Evolutionary conservation across 768 basidiomycete genomes (phyloP), one percentile per base, ranked within the genome.

Genomic region (Cystoderma amianthinum): DNA sequence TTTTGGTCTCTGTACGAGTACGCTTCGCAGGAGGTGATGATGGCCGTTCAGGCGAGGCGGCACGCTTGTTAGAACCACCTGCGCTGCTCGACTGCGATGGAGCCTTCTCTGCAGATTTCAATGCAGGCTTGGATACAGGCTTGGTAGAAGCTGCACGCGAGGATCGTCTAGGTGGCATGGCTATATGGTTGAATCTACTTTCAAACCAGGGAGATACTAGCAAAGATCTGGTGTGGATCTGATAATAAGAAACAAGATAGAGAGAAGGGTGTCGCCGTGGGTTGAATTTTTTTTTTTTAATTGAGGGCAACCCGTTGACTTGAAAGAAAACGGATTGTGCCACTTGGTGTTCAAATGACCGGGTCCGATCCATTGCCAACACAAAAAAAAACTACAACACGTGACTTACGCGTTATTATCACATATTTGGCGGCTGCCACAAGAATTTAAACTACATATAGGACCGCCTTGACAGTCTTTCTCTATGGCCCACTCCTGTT

Each of bases 21-120:
- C 78, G 76, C 48, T 80, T 81, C 11, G 67, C 58, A n/a, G 69
- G 64, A 20, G 77, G 71, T 10, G 67, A 60, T 15, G 58, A 45
- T 9, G 59, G 47, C 20, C 65, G 62, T 40, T 67, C 67, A 3
- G 76, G 68, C 2, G 78, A 80, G 2, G 67, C 68, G 17, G 68
- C 65, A 44, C 78, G 77, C 57, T 77, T 81, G 45, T 63, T 68
- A 35, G 60, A 56, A 10, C 57, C 40, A 25, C 59, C 53, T 34
- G 52, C 62, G 36, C 54, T 52, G 24, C 59, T 57, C 16, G 71
- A 49, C 13, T 18, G 5, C 10, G 22, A 19, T n/a, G 11, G 17
- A 5, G 7, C 17, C 53, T 64, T 63, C 6, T 59, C 44, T 10
- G 55, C 44, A 5, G 63, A 57, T 42, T 62, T 61, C 24, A 65